Base-by-base conservation (phyloP, 345 rosid species). In the Salix arbutifolia region DNA sequence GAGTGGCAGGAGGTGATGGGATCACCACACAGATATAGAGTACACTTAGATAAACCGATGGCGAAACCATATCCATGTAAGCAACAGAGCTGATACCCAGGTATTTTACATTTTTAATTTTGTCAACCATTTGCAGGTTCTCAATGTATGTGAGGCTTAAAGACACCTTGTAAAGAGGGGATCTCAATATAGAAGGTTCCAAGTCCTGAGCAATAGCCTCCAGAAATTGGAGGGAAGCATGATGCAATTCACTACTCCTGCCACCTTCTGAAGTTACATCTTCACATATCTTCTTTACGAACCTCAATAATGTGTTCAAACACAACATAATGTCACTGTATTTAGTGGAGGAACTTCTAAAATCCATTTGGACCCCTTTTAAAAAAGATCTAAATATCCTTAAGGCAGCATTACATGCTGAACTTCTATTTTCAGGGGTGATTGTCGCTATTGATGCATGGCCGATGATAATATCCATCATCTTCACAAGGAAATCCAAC, bases 341-440 rank as follows among this genome's bases (percentile, higher is more conserved):
- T 62, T 72, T 71, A 58, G 68, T 69, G 46, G 85, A 81, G 6
- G 76, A 69, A 68, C 70, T 77, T 71, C 48, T 83, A 21, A 86
- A 76, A 79, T 90, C 86, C 80, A 80, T 69, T 38, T 79, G 86
- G 44, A 85, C 76, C 46, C 85, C 85, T 77, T 79, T 84, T 74
- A 86, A 76, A 77, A 88, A 76, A 72, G 87, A 87, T 77, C 80
- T 83, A 72, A 85, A 88, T 80, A 90, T 72, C 84, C 85, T 87
- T 31, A 80, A 69, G 18, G 85, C 87, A 40, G 85, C 86, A 85
- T 77, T 76, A 77, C 83, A 69, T 18, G 76, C 85, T 70, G 76
- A 72, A 68, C 77, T 74, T 72, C 76, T 83, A 67, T 65, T 81
- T 70, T 85, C 81, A 46, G 40, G 66, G 38, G 79, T 70, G 71